Percentiles rank a stretch among this genome's conserved stretches.
phyloP scores from a whole-genome alignment of 2,329 filamentous ascomycete genomes.

The Ceratocystis smalleyi region DNA sequence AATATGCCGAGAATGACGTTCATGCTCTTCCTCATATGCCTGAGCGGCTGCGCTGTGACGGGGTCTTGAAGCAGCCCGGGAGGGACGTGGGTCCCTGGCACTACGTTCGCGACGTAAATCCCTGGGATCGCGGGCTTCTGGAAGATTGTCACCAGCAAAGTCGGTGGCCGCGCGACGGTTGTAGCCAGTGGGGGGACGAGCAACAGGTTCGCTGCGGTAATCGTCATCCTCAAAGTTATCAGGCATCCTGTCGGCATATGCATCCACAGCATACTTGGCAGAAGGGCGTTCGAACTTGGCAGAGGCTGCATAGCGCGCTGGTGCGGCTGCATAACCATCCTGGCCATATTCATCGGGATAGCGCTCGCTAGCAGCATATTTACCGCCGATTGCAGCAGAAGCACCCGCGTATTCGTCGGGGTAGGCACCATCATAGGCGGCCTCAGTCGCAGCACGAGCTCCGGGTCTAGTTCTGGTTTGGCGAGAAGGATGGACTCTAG shows the following conservation, averaged over 20 bases:
- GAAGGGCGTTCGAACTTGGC: slow-evolving; percentile 7
- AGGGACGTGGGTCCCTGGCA: slow-evolving; percentile 3
- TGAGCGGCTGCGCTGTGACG: slow-evolving; percentile 5
- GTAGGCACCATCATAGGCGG: slow-evolving; percentile 11
- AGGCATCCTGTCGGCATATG: slow-evolving; percentile 2
- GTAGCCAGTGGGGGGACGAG: slow-evolving; percentile 2
- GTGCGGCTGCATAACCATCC: neutral
- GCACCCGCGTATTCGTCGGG: slow-evolving; percentile 8
- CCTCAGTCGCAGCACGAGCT: slow-evolving; percentile 6
- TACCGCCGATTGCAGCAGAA: slow-evolving; percentile 1
- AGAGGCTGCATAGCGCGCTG: slow-evolving; percentile 11
- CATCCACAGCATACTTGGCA: slow-evolving; percentile 11
- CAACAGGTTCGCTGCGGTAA: slow-evolving; percentile 7
- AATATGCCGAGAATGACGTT: neutral
- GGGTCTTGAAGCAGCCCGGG: slow-evolving; percentile 8
- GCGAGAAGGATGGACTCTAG: slow-evolving; percentile 9
- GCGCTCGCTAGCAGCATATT: neutral
- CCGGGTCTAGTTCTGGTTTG: neutral
- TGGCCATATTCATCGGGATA: slow-evolving; percentile 5
- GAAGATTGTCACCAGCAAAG: neutral
- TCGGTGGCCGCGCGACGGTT: slow-evolving; percentile 7
- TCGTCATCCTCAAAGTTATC: slow-evolving; percentile 6
- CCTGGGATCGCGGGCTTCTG: slow-evolving; percentile 1
- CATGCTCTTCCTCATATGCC: slow-evolving; percentile 8
- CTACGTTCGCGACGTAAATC: neutral